Base-by-base conservation (phyloP, 2,329 filamentous ascomycete genomes). In the Neofusicoccum sp. region DNA sequence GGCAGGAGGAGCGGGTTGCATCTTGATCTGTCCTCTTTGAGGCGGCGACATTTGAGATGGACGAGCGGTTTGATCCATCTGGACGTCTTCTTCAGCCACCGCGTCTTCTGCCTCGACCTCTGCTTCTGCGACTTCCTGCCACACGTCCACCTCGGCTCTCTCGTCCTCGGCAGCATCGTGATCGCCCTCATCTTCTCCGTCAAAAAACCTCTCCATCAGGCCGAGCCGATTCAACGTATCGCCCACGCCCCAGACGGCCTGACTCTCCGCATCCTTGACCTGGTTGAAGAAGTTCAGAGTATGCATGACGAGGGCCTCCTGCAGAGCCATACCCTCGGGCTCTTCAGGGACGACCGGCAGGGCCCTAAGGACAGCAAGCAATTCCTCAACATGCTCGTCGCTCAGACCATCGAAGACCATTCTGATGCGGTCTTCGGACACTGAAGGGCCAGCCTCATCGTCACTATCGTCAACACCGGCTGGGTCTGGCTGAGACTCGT, bases 301-400 rank as follows among this genome's bases (percentile, higher is more conserved):
- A 9, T 56, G 61, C 44, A 63, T 58, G 5, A 41, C 28, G 29
- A 56, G 22, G 16, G 34, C 28, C n/a, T 63, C 61, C 12, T 5
- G 9, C 14, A 31, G 14, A 33, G 7, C 9, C 43, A 44, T 36
- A 12, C n/a, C 34, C 7, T 44, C 33, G 7, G 12, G n/a, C 16
- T 63, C 61, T 3, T 39, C 9, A 37, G 52, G 61, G 3, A 44
- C 61, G 3, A 6, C 12, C 0, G 61, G 61, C 8, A 39, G 33
- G 16, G 34, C 39, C 29, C 61, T 47, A 3, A 58, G 28, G 9
- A 36, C n/a, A 6, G 28, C 14, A 2, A 63, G 33, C 9, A 63
- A n/a, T 28, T 58, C 41, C 12, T n/a, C 22, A 12, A 63, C n/a
- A 6, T 49, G 31, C 11, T 36, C 41, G 1, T 56, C 44, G 28